Percentiles rank a stretch among this genome's conserved stretches.
Evolutionary conservation across 768 basidiomycete genomes (phyloP).

Genomic region (Lanmaoa pseudosensibilis): DNA sequence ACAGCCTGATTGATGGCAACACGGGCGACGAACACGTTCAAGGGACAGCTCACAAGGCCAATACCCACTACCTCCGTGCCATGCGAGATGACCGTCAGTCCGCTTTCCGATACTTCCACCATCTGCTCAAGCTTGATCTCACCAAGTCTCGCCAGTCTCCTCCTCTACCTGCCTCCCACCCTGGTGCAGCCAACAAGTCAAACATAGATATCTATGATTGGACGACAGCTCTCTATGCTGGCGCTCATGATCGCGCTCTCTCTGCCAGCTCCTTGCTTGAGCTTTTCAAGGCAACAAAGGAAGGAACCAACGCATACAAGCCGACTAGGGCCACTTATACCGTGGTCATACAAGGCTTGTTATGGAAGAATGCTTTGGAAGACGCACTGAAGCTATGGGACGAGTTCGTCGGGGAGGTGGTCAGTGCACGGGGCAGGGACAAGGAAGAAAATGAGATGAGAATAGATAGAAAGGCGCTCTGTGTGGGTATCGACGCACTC

Average conservation of each 20-base stretch:
- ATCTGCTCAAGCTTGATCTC: slow-evolving; percentile 35
- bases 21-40: neutral
- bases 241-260: slow-evolving; percentile 39
- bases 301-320: slow-evolving; percentile 30
- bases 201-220: slow-evolving; percentile 45
- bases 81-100: slow-evolving; percentile 41
- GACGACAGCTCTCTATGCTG: slow-evolving; percentile 47
- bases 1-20: neutral
- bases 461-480: slow-evolving; percentile 50
- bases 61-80: slow-evolving; percentile 44
- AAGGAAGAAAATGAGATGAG: slow-evolving; percentile 10
- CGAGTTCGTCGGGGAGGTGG: slow-evolving; percentile 31
- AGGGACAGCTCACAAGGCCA: slow-evolving; percentile 37
- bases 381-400: slow-evolving; percentile 48
- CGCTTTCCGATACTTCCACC: slow-evolving; percentile 48
- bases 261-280: slow-evolving; percentile 36
- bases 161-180: neutral
- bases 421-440: neutral
- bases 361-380: slow-evolving; percentile 40
- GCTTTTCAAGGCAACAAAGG: slow-evolving; percentile 37
- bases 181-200: slow-evolving; percentile 19
- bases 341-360: slow-evolving; percentile 52
- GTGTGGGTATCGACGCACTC: slow-evolving; percentile 50
- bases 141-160: slow-evolving; percentile 8
- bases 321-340: slow-evolving; percentile 53